A percentile compares a stretch with the other conserved stretches of the same genome.
phyloP scores from a whole-genome alignment of 352 stramenopile genomes.

The Phytopythium chamaehyphon region DNA sequence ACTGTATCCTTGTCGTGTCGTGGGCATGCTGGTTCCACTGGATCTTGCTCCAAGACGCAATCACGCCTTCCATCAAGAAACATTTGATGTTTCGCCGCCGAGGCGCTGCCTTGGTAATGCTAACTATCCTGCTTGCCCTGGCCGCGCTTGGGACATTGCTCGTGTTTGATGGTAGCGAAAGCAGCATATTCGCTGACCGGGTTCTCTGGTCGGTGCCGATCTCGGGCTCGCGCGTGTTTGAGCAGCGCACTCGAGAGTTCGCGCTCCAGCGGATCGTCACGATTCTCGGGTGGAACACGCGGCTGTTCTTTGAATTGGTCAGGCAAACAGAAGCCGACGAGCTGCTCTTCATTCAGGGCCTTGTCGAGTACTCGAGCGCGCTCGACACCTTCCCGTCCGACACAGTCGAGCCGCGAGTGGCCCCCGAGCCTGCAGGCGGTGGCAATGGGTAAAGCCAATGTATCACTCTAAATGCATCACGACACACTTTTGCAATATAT shows the following conservation, averaged over 20 bases:
- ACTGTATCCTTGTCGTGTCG: constrained; percentile 22
- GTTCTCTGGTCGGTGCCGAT: constrained; percentile 15
- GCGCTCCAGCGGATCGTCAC: constrained; percentile 18
- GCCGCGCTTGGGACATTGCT: constrained; percentile 7
- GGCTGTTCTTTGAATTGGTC: constrained; percentile 14
- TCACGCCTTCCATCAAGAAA: constrained; percentile 23
- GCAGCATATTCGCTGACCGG: neutral
- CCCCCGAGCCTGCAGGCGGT: neutral
- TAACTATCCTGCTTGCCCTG: constrained; percentile 10
- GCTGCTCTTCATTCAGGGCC: constrained; percentile 18
- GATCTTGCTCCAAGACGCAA: constrained; percentile 35
- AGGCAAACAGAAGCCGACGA: constrained; percentile 7
- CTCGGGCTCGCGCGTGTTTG: constrained; percentile 12
- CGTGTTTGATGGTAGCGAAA: constrained; percentile 1
- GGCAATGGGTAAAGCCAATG: neutral
- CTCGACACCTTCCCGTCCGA: constrained; percentile 11
- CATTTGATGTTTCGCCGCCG: constrained; percentile 10
- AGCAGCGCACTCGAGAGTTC: constrained; percentile 11
- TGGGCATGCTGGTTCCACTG: constrained; percentile 54
- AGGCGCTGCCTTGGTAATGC: constrained; percentile 8
- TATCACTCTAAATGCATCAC: too few relatives aligned
- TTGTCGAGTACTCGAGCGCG: constrained; percentile 18
- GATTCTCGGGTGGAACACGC: constrained; percentile 17
- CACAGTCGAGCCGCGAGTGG: neutral
- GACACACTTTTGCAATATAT: too few relatives aligned